phyloP scores from a whole-genome alignment of 2,329 filamentous ascomycete genomes.

The Stemphylium vesicarium region DNA sequence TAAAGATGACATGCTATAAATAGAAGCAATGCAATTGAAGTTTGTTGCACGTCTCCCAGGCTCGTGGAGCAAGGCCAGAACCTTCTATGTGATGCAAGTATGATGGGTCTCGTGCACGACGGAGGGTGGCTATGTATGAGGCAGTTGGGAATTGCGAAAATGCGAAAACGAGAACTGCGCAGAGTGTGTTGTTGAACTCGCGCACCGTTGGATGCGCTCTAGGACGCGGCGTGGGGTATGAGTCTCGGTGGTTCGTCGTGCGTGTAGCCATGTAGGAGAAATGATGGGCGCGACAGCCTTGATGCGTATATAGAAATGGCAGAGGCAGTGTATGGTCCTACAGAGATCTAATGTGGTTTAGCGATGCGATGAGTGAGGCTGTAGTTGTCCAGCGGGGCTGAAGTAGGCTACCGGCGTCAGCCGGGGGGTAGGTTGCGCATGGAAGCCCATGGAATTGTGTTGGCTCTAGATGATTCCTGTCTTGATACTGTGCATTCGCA shows the following conservation, averaged over 20 bases:
- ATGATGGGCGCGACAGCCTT: no score
- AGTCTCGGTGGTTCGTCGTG: not conserved
- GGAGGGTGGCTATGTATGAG: no score
- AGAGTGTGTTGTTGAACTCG: no score
- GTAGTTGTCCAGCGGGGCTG: not conserved
- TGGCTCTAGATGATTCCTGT: not conserved
- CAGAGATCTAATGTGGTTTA: not conserved
- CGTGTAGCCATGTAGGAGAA: not conserved
- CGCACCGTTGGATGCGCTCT: no score
- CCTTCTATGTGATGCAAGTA: no score
- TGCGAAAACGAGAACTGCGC: no score
- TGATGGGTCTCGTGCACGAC: not conserved
- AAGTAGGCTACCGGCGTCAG: not conserved
- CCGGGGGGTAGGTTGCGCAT: not conserved
- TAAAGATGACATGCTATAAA: constrained; percentile 24
- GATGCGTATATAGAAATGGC: not conserved
- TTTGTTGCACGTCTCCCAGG: no score
- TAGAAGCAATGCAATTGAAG: not conserved
- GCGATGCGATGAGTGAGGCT: not conserved
- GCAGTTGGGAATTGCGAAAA: no score
- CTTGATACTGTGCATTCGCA: not conserved
- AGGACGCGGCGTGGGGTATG: not conserved
- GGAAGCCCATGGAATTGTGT: not conserved
- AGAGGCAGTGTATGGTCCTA: not conserved
- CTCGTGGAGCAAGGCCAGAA: no score